These are phyloP conservation scores for Pichia pseudocactophila DNA, from an alignment of 805 yeast species.

Conservation along the genomic window DNA sequence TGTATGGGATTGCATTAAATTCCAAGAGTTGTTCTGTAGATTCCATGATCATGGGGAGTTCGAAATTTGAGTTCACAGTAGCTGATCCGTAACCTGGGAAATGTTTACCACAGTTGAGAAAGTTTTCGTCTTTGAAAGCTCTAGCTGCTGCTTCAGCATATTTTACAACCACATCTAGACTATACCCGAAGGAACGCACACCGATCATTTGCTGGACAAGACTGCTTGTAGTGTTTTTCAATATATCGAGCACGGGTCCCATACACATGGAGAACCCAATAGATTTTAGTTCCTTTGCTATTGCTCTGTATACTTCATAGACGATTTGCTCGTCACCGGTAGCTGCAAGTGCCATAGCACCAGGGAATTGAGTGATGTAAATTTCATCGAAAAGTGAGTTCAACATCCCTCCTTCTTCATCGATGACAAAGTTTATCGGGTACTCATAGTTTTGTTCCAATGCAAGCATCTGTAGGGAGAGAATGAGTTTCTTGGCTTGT, in stretches of 20 bases:
- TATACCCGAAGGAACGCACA: slow-evolving; percentile 52
- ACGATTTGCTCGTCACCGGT: slow-evolving; percentile 41
- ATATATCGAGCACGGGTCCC: slow-evolving; percentile 58
- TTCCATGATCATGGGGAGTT: slow-evolving; percentile 51
- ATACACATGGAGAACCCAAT: slow-evolving; percentile 47
- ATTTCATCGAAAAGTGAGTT: slow-evolving; percentile 47
- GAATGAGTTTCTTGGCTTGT: slow-evolving; percentile 40
- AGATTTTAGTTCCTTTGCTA: slow-evolving; percentile 43
- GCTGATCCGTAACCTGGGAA: slow-evolving; percentile 63
- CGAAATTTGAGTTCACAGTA: slow-evolving; percentile 46
- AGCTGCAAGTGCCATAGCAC: slow-evolving; percentile 58
- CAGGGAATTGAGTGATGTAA: slow-evolving; percentile 48
- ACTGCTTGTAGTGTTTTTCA: slow-evolving; percentile 41
- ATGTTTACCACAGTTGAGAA: slow-evolving; percentile 50
- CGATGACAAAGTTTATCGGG: slow-evolving; percentile 50
- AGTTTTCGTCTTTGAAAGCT: slow-evolving; percentile 47
- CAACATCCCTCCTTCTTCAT: slow-evolving; percentile 58
- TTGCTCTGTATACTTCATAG: slow-evolving; percentile 43
- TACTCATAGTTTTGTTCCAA: slow-evolving; percentile 40
- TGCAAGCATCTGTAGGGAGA: slow-evolving; percentile 46
- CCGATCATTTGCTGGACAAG: slow-evolving; percentile 39
- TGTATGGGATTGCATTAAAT: slow-evolving; percentile 44
- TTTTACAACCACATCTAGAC: slow-evolving; percentile 48
- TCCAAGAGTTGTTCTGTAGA: slow-evolving; percentile 42
- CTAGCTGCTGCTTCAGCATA: slow-evolving; percentile 44